phyloP scores from a whole-genome alignment of 805 yeast species.

The Teunomyces lycoperdinae region DNA sequence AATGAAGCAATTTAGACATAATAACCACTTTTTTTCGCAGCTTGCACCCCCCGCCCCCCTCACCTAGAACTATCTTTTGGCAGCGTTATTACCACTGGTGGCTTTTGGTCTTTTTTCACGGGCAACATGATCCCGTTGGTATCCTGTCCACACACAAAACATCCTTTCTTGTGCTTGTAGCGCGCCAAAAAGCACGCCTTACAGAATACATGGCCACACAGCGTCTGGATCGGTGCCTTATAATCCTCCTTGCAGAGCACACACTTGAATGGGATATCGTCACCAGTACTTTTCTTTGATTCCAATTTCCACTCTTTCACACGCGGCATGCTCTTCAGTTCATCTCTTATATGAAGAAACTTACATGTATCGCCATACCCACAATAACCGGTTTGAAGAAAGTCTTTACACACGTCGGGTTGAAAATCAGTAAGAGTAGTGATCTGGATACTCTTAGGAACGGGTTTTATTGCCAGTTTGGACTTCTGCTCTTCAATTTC shows the following conservation, averaged over 20 bases:
- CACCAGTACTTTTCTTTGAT: constrained; percentile 6
- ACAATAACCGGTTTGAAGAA: constrained; percentile 86
- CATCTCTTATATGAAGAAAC: constrained; percentile 87
- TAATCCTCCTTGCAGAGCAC: constrained; percentile 54
- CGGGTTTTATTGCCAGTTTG: constrained; percentile 20
- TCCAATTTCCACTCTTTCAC: constrained; percentile 66
- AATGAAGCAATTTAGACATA: neutral
- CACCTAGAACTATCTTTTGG: neutral
- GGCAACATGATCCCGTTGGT: constrained; percentile 61
- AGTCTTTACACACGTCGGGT: constrained; percentile 94
- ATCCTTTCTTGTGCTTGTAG: constrained; percentile 41
- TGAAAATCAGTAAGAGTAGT: constrained; percentile 81
- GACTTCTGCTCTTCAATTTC: constrained; percentile 1
- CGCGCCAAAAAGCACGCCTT: constrained; percentile 54
- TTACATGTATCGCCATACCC: constrained; percentile 98
- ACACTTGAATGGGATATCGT: neutral
- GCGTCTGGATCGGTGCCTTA: constrained; percentile 53
- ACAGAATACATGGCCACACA: constrained; percentile 66
- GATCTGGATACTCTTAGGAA: constrained; percentile 47
- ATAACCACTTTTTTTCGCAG: neutral
- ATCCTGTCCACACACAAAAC: constrained; percentile 57
- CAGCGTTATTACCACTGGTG: neutral
- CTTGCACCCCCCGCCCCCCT: neutral
- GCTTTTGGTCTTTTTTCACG: constrained; percentile 30
- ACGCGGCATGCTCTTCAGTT: constrained; percentile 68